These are phyloP conservation scores for Diaporthe nobilis DNA, from an alignment of 2,329 filamentous ascomycete genomes.

Conservation along the genomic window DNA sequence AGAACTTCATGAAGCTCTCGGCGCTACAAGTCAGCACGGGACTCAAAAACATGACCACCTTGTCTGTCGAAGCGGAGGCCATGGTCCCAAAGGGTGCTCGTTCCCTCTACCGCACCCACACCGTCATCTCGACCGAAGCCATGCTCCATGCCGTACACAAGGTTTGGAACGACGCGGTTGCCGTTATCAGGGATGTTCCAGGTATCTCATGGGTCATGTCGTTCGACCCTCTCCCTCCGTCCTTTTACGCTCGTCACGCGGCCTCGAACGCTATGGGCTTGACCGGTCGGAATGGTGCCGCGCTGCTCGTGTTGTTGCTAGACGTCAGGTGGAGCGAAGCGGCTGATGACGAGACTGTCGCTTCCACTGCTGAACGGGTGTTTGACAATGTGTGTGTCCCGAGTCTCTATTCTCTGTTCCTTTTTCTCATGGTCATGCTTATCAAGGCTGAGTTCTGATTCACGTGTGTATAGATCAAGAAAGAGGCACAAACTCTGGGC, in stretches of 20 bases:
- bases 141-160: conserved; percentile 26
- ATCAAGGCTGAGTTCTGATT: not conserved
- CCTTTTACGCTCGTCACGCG: conserved; percentile 21
- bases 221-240: conserved; percentile 34
- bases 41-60: not conserved
- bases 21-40: not conserved
- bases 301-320: conserved; percentile 28
- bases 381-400: conserved; percentile 1
- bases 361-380: not conserved
- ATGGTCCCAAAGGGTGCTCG: not conserved
- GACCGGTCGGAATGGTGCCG: not conserved
- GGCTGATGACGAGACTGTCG: not conserved
- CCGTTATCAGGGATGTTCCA: conserved; percentile 2
- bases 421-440: not conserved
- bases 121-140: conserved; percentile 8
- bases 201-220: conserved; percentile 17
- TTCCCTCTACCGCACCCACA: not conserved
- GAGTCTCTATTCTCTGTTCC: not conserved
- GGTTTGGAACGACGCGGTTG: conserved; percentile 12
- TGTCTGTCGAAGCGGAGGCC: not conserved
- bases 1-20: not conserved
- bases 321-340: conserved; percentile 5
- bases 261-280: conserved; percentile 7
- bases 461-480: not conserved
- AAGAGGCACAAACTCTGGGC: not conserved